Conservation (phyloP, 257 asterid species). For the Plantago ovata region DNA sequence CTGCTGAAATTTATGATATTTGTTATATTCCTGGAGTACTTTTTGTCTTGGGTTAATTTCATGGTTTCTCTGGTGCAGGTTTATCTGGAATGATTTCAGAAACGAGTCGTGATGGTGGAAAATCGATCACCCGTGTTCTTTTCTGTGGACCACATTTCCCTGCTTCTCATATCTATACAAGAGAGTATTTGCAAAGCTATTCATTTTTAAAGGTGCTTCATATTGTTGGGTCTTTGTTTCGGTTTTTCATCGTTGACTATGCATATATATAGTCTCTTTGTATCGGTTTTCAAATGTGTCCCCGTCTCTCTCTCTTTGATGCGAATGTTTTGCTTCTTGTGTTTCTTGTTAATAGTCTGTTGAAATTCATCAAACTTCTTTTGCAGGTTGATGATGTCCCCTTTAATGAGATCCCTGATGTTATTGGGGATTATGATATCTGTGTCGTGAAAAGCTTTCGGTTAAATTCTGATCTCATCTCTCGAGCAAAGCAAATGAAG, state of each 20-base stretch:
- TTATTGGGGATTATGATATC: constrained; percentile 68
- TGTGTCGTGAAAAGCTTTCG: constrained; percentile 68
- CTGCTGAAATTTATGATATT: too few species aligned
- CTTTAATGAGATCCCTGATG: constrained; percentile 52
- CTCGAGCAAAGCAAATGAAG: constrained; percentile 73
- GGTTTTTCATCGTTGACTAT: too few species aligned
- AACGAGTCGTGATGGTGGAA: constrained; percentile 30
- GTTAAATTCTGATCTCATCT: constrained; percentile 63
- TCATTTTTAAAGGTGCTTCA: constrained; percentile 54
- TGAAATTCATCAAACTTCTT: background rate
- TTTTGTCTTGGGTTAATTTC: background rate
- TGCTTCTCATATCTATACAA: constrained; percentile 75
- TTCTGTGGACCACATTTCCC: constrained; percentile 80
- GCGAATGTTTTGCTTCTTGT: too few species aligned
- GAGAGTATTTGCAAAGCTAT: constrained; percentile 59
- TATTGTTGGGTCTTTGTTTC: constrained; percentile 7
- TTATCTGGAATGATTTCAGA: constrained; percentile 26
- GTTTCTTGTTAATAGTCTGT: background rate
- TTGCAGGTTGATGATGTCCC: constrained; percentile 78
- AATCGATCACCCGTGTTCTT: constrained; percentile 52
- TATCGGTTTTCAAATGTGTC: background rate
- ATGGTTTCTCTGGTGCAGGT: constrained; percentile 30
- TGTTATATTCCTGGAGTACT: background rate
- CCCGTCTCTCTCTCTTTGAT: too few species aligned
- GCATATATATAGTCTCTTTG: background rate